Evolutionary conservation across 2,329 filamentous ascomycete genomes (phyloP), one percentile per base, ranked within the genome.

Genomic region (Aspergillus sojae): DNA sequence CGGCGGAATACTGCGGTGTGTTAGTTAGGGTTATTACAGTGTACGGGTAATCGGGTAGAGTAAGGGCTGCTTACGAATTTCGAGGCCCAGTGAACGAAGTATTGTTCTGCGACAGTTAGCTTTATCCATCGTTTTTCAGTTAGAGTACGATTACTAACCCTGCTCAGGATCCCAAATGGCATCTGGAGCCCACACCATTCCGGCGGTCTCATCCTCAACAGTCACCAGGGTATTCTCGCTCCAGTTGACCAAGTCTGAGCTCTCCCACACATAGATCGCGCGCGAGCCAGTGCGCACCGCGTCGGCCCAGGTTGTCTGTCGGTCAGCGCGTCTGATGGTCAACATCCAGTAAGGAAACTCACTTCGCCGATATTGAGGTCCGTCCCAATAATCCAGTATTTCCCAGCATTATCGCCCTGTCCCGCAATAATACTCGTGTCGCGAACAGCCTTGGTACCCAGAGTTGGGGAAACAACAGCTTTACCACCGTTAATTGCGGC

Each of bases 101-200:
- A 67, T 58, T 67, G 57, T 9, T 16, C 61, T 62, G n/a, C n/a
- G n/a, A n/a, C n/a, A n/a, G n/a, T 56, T 9, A 56, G 50, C 34
- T 39, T 4, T 21, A 9, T n/a, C 21, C 14, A 43, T 55, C 0
- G 30, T 1, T 1, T 6, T 32, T 1, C 4, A 14, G 1, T 5
- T 21, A 9, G 14, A 4, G 10, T 6, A 43, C 32, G 14, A 4
- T 3, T 11, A 61, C 41, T 28, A 19, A 62, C 65, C 63, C 14
- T 61, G 32, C 7, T 55, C 62, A 5, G 60, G 30, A 55, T 67
- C 65, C 65, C 65, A 67, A 10, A 67, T 58, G 5, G 65, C 65
- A 46, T 67, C 65, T 7, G 65, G 65, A 7, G 65, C 65, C 65
- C 65, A 67, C 1, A 63, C 63, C 61, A 64, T 67, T 10, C 65